Percentiles rank a stretch among this genome's conserved stretches.
These are phyloP conservation scores for Pythium vanterpoolii DNA, from an alignment of 352 stramenopile genomes.

Conservation along the genomic window DNA sequence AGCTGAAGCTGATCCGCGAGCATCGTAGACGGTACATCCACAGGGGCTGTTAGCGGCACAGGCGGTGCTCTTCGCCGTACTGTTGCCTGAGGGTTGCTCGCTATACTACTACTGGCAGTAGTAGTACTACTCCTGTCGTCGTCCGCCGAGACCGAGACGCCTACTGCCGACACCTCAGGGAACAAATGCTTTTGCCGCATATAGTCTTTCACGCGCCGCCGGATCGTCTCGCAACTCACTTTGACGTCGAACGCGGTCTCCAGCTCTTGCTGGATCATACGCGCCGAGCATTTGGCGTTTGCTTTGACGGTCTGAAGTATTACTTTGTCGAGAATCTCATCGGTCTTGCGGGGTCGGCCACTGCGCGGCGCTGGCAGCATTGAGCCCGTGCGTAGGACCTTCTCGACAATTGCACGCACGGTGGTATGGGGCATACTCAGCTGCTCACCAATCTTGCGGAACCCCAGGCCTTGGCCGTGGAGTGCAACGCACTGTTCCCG, in stretches of 20 bases:
- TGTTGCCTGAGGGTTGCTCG: too few relatives aligned
- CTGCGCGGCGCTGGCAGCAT: constrained; percentile 48
- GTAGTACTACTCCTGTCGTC: too few relatives aligned
- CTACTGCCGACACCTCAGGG: constrained; percentile 18
- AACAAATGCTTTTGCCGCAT: constrained; percentile 33
- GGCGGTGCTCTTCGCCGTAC: not conserved
- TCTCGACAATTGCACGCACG: constrained; percentile 69
- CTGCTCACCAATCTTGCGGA: constrained; percentile 52
- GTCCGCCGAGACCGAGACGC: too few relatives aligned
- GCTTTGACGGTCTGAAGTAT: constrained; percentile 56
- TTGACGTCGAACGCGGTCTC: constrained; percentile 41
- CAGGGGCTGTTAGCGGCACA: not conserved
- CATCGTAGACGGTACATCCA: not conserved
- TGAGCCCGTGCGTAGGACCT: constrained; percentile 48
- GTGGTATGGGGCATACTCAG: constrained; percentile 69
- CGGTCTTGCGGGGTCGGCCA: constrained; percentile 57
- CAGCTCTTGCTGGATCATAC: constrained; percentile 58
- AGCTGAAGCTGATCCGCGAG: constrained; percentile 5
- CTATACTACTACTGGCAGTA: too few relatives aligned
- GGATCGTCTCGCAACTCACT: constrained; percentile 70
- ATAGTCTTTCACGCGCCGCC: constrained; percentile 60
- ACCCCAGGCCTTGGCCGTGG: constrained; percentile 48
- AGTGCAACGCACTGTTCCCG: constrained; percentile 57
- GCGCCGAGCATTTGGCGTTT: constrained; percentile 56
- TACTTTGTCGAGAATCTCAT: constrained; percentile 60